phyloP scores from a whole-genome alignment of 768 basidiomycete genomes.

The Kwoniella dendrophila region DNA sequence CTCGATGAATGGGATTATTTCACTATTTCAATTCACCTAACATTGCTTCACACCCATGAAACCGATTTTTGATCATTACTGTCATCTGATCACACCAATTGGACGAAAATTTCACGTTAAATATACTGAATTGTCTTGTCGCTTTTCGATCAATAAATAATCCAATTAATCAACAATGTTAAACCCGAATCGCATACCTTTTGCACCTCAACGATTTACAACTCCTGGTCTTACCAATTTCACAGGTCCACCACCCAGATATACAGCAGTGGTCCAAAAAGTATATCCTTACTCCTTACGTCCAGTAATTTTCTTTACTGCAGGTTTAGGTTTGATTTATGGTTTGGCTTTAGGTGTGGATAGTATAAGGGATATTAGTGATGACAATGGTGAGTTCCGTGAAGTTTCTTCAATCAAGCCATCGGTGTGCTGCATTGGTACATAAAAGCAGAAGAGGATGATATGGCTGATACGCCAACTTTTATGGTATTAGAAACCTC shows the following conservation, averaged over 20 bases:
- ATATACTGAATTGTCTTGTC: too few relatives aligned
- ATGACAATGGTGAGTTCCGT: constrained; percentile 14
- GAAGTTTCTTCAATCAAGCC: background rate
- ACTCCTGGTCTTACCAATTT: background rate
- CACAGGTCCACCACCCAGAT: constrained; percentile 23
- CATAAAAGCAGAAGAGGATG: too few relatives aligned
- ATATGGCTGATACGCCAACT: too few relatives aligned
- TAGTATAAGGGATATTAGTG: constrained; percentile 20
- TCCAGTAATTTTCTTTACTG: constrained; percentile 39
- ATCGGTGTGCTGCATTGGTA: too few relatives aligned
- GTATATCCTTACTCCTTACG: constrained; percentile 46
- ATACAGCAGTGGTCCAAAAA: constrained; percentile 26
- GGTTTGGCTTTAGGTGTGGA: constrained; percentile 42
- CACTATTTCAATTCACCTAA: too few relatives aligned
- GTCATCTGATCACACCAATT: too few relatives aligned
- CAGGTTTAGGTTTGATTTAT: constrained; percentile 45
- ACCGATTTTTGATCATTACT: too few relatives aligned
- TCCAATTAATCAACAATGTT: too few relatives aligned
- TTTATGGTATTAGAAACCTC: constrained; percentile 23
- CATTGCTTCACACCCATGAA: too few relatives aligned
- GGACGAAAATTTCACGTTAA: too few relatives aligned
- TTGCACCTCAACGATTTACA: background rate
- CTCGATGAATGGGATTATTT: too few relatives aligned
- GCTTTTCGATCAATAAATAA: background rate
- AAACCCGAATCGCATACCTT: too few relatives aligned